A percentile compares a stretch with the other conserved stretches of the same genome.
phyloP scores from a whole-genome alignment of 768 basidiomycete species.

The Tylopilus felleus region DNA sequence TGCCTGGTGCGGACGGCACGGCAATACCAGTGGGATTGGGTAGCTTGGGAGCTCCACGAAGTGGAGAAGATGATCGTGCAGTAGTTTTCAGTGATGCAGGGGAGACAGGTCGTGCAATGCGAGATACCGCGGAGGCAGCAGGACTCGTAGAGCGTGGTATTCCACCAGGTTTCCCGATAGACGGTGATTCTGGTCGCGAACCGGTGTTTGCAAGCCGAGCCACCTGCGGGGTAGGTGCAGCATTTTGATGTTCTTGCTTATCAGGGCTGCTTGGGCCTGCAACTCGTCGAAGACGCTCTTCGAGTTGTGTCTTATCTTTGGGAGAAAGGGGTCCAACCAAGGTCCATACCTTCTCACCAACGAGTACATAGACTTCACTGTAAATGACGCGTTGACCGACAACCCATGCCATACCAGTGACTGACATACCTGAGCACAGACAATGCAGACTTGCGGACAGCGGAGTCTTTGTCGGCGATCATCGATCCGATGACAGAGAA shows the following conservation, averaged over 20 bases:
- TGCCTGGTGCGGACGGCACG: constrained; percentile 6
- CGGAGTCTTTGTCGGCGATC: constrained; percentile 87
- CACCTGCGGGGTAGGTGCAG: constrained; percentile 45
- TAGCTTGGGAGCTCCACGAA: constrained; percentile 40
- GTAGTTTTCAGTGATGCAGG: constrained; percentile 36
- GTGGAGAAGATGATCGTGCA: constrained; percentile 49
- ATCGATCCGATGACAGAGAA: constrained; percentile 73
- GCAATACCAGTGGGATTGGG: constrained; percentile 28
- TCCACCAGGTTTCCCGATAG: constrained; percentile 39
- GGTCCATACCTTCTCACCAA: constrained; percentile 85
- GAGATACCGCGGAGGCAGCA: constrained; percentile 36
- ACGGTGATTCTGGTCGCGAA: constrained; percentile 51
- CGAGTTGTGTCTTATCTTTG: constrained; percentile 90
- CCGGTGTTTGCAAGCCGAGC: constrained; percentile 47
- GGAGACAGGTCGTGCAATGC: constrained; percentile 41
- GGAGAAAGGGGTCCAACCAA: constrained; percentile 70
- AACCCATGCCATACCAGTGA: not conserved
- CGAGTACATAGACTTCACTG: constrained; percentile 78
- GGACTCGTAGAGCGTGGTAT: constrained; percentile 51
- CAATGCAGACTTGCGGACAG: constrained; percentile 85
- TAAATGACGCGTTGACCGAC: constrained; percentile 11
- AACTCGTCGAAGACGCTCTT: constrained; percentile 84
- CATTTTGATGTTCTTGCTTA: constrained; percentile 39
- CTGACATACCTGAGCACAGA: constrained; percentile 69
- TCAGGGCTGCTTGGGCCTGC: constrained; percentile 55